Evolutionary conservation across 441 rosid species (phyloP).

Genomic region (Populus hybrid): DNA sequence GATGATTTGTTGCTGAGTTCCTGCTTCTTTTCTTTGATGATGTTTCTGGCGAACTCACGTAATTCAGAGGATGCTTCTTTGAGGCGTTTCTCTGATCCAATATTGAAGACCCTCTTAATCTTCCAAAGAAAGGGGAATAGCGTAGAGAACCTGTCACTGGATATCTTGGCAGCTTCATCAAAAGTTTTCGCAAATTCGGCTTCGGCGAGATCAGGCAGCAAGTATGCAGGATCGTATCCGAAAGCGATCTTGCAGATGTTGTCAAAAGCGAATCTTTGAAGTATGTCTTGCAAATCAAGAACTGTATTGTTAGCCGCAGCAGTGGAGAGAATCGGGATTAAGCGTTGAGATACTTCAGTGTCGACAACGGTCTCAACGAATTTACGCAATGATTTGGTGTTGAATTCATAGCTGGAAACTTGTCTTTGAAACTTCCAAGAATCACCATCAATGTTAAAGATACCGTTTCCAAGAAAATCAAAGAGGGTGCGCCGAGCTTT

Average conservation of each 20-base stretch:
- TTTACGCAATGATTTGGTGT: constrained; percentile 56
- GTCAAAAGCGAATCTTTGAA: constrained; percentile 67
- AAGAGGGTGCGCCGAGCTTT: constrained; percentile 19
- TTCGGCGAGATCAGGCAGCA: constrained; percentile 38
- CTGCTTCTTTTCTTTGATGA: constrained; percentile 46
- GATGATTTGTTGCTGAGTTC: constrained; percentile 29
- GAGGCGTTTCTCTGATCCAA: constrained; percentile 52
- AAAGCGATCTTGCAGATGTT: constrained; percentile 67
- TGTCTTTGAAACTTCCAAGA: constrained; percentile 70
- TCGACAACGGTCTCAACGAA: constrained; percentile 53
- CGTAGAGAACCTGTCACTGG: constrained; percentile 30
- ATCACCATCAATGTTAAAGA: constrained; percentile 59
- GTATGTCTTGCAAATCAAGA: constrained; percentile 56
- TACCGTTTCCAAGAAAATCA: constrained; percentile 61
- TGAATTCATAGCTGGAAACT: constrained; percentile 67
- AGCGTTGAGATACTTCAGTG: constrained; percentile 40
- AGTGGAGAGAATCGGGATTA: constrained; percentile 45
- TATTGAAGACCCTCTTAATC: constrained; percentile 32
- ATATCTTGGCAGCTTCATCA: constrained; percentile 42
- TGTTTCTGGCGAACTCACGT: constrained; percentile 49
- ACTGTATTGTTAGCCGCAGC: constrained; percentile 24
- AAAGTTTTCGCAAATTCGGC: constrained; percentile 49
- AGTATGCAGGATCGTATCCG: constrained; percentile 52
- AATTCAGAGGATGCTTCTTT: constrained; percentile 33
- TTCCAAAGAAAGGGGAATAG: constrained; percentile 41